Evolutionary conservation across 83 land plant species (phyloP).

Genomic region (Thuja plicata): DNA sequence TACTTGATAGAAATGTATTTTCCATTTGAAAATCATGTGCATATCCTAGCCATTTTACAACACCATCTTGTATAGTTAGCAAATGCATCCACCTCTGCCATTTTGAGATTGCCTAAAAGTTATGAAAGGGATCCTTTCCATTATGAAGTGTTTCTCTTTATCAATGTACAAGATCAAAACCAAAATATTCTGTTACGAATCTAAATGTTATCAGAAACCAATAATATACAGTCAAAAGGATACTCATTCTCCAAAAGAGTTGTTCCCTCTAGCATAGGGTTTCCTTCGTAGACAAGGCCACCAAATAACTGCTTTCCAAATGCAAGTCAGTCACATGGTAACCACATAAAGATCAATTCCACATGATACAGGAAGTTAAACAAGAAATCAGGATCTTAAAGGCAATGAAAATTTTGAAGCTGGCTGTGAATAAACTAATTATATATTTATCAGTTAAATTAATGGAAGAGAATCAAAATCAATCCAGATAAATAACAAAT

Average conservation of each 20-base stretch:
- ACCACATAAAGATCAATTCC: neutral
- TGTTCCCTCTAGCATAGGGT: constrained; percentile 57
- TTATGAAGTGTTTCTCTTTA: neutral
- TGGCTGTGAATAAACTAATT: neutral
- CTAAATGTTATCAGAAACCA: neutral
- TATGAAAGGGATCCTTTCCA: neutral
- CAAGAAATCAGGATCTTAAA: neutral
- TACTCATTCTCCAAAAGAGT: constrained; percentile 73
- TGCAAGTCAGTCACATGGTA: neutral
- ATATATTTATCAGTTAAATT: neutral
- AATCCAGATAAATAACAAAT: neutral
- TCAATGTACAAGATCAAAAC: neutral
- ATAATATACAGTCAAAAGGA: constrained; percentile 29
- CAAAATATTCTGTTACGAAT: neutral
- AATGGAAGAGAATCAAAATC: neutral
- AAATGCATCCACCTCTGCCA: neutral
- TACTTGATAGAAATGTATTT: neutral
- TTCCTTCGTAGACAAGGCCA: constrained; percentile 80
- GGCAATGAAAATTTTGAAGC: neutral
- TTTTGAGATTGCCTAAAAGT: neutral
- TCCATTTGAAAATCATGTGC: neutral
- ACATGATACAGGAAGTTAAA: neutral
- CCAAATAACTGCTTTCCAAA: constrained; percentile 65
- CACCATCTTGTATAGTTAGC: neutral
- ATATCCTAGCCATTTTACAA: neutral